Percentiles rank a stretch among this genome's conserved stretches.
phyloP scores from a whole-genome alignment of 1,284 basidiomycete species.

The Ustilago crameri region DNA sequence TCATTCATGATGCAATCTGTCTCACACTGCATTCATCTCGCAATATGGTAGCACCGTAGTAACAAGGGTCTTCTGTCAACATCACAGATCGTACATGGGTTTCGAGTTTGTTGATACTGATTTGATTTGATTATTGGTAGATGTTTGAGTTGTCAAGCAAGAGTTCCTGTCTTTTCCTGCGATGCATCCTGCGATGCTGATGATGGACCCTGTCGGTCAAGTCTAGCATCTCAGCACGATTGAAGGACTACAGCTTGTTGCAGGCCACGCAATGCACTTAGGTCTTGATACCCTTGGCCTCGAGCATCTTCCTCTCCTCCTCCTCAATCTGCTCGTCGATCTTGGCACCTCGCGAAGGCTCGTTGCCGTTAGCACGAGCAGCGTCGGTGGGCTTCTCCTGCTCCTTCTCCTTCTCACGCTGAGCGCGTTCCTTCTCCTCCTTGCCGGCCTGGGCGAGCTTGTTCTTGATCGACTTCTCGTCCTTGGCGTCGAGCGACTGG shows the following conservation, averaged over 20 bases:
- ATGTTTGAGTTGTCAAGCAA: neutral
- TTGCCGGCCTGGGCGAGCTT: constrained; percentile 62
- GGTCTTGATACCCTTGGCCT: constrained; percentile 57
- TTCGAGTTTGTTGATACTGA: no score
- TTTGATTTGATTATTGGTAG: no score
- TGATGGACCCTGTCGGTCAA: no score
- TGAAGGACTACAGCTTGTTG: no score
- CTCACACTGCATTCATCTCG: no score
- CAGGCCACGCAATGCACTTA: no score
- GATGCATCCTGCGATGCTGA: no score
- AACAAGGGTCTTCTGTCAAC: no score
- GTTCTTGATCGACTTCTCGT: constrained; percentile 64
- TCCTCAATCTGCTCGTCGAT: constrained; percentile 75
- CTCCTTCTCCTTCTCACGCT: constrained; percentile 47
- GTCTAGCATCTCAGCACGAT: no score
- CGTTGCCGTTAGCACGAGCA: constrained; percentile 71
- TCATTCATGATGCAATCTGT: no score
- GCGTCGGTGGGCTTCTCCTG: constrained; percentile 48
- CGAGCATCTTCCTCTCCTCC: constrained; percentile 67
- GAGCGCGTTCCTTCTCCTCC: constrained; percentile 51
- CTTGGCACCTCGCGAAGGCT: constrained; percentile 75
- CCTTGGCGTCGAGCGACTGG: constrained; percentile 56
- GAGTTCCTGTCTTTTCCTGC: no score
- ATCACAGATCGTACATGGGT: neutral
- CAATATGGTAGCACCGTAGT: no score